Conservation (phyloP, 352 stramenopile genomes). For the Pythium grandisporangium region DNA sequence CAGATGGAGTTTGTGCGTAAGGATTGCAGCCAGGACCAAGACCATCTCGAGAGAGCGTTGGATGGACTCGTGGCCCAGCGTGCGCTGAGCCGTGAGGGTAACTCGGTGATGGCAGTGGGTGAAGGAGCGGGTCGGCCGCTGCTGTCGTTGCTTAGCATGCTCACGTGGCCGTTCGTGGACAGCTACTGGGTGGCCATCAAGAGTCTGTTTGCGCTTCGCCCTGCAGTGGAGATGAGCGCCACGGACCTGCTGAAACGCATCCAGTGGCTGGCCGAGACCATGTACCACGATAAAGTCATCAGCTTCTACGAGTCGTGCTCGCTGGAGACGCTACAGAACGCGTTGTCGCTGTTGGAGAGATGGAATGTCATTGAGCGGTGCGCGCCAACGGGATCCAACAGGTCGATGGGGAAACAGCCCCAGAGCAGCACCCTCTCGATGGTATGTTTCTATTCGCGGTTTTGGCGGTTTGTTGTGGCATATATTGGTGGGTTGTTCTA, state of each 20-base stretch:
- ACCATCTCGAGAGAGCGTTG: slow-evolving; percentile 32
- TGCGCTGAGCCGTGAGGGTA: slow-evolving; percentile 16
- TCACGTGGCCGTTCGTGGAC: slow-evolving; percentile 85
- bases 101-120: slow-evolving; percentile 3
- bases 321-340: slow-evolving; percentile 76
- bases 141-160: slow-evolving; percentile 58
- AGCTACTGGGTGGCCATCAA: slow-evolving; percentile 79
- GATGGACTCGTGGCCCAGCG: slow-evolving; percentile 24
- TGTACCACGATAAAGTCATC: slow-evolving; percentile 84
- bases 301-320: slow-evolving; percentile 84
- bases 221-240: slow-evolving; percentile 29
- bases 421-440: not conserved
- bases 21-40: slow-evolving; percentile 33
- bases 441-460: slow-evolving; percentile 2
- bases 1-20: slow-evolving; percentile 75
- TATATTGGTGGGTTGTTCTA: too few relatives aligned
- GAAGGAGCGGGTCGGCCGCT: slow-evolving; percentile 19
- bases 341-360: slow-evolving; percentile 45
- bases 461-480: too few relatives aligned
- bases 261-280: slow-evolving; percentile 78
- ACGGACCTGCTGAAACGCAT: slow-evolving; percentile 71
- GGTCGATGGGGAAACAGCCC: not conserved
- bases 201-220: slow-evolving; percentile 61
- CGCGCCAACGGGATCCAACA: slow-evolving; percentile 6
- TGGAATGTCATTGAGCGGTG: slow-evolving; percentile 56